These are phyloP conservation scores for Ampelocalamus luodianensis DNA, from an alignment of 176 grass and related monocot genomes.

Conservation along the genomic window DNA sequence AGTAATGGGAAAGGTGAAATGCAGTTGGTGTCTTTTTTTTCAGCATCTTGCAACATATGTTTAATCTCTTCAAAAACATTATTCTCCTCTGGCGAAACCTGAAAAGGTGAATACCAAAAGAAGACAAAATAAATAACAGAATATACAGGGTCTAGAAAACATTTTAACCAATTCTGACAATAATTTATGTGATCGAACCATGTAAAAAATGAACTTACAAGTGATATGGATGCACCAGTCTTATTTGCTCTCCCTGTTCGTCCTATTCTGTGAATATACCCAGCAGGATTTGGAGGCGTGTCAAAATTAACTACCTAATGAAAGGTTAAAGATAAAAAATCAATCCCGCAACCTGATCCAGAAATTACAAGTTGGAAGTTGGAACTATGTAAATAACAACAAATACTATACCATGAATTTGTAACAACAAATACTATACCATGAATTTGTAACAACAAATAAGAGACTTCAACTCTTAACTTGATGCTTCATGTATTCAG, in stretches of 20 bases:
- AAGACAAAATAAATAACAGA: conserved; percentile 34
- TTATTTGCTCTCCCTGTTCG: conserved; percentile 89
- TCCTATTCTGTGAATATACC: conserved; percentile 94
- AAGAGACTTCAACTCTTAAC: background rate
- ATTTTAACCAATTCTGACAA: conserved; percentile 19
- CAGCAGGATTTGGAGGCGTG: conserved; percentile 74
- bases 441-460: conserved; percentile 2
- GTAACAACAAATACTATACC: conserved; percentile 7
- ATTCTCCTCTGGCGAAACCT: conserved; percentile 72
- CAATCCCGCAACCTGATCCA: background rate
- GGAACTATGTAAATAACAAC: background rate
- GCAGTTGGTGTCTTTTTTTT: conserved; percentile 55
- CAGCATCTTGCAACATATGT: conserved; percentile 59
- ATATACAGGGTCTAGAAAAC: conserved; percentile 10
- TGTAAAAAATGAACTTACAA: conserved; percentile 67
- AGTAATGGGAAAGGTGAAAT: conserved; percentile 87
- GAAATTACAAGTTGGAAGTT: conserved; percentile 23
- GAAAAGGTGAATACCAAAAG: conserved; percentile 33
- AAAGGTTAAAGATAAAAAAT: conserved; percentile 33
- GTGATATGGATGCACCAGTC: conserved; percentile 78
- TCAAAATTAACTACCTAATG: conserved; percentile 94
- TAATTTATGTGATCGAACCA: conserved; percentile 22
- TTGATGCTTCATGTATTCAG: background rate
- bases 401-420: conserved; percentile 9
- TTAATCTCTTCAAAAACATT: conserved; percentile 66